A percentile compares a stretch with the other conserved stretches of the same genome.
These are phyloP conservation scores for Rosa chinensis DNA, from an alignment of 306 rosid genomes.

Conservation along the genomic window DNA sequence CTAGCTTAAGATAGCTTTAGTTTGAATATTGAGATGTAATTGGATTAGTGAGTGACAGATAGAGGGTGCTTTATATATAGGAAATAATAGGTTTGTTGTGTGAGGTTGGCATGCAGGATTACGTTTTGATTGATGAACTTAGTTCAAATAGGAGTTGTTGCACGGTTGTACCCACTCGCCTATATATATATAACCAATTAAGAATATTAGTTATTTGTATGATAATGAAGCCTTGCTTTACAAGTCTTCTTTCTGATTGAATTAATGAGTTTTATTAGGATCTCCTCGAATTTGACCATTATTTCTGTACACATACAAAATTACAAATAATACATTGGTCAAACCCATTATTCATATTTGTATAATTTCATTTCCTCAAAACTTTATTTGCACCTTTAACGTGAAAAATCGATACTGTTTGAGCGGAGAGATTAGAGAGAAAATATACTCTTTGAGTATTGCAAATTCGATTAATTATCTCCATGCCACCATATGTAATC, in stretches of 20 bases:
- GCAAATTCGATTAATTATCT: not conserved
- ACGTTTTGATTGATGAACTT: conserved; percentile 3
- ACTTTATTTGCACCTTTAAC: no score
- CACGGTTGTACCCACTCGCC: conserved; percentile 5
- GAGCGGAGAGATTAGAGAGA: no score
- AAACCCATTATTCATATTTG: not conserved
- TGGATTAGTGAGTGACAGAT: not conserved
- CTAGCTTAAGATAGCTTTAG: not conserved
- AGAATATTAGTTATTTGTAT: not conserved
- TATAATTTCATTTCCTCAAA: no score
- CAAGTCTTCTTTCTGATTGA: not conserved
- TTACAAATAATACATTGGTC: not conserved
- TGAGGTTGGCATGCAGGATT: not conserved
- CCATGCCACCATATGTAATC: no score
- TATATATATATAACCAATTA: not conserved
- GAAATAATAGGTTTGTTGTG: not conserved
- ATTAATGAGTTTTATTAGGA: not conserved
- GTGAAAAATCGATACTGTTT: no score
- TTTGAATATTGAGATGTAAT: not conserved
- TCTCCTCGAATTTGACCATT: not conserved
- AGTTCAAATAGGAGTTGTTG: conserved; percentile 5
- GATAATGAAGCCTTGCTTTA: not conserved
- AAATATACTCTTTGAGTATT: no score
- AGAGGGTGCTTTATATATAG: not conserved
- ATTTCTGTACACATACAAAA: not conserved